Evolutionary conservation across 164 flowering plant species (phyloP), one percentile per base, ranked within the genome.

Genomic region (Cinnamomum chago): DNA sequence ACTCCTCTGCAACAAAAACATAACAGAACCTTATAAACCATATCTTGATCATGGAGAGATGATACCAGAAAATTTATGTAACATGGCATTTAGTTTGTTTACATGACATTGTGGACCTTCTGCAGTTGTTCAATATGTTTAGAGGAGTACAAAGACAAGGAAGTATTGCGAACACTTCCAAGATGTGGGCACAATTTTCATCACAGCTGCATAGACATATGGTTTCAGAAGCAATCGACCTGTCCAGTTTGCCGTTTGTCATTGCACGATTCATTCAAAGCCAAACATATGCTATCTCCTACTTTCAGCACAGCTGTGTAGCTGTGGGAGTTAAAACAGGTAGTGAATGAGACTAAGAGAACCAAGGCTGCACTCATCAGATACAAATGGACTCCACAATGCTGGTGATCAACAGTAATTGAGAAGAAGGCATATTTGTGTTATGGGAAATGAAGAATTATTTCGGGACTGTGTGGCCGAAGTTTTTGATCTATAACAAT

Each of bases 211-310:
- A 89, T 90, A 28, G 94, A 90, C 67, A 58, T 75, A 22, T 92
- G 97, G 97, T 83, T 92, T n/a, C 82, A 82, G 58, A 90, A 86
- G 40, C 92, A 88, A 67, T 81, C 91, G 27, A 92, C 94, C 24
- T 92, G 97, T 64, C 97, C 94, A 7, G 89, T 90, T 11, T 92
- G 97, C 76, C 92, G 97, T 25, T 80, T 88, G n/a, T 84, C 90
- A 68, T 70, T 92, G 35, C 85, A 87, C n/a, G 86, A 87, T 47
- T 71, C 86, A 1, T 58, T 73, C 3, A 85, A 79, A 74, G 50
- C 68, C 62, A 84, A 84, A 73, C 75, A 35, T 7, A 68, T 27
- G n/a, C 78, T 78, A 30, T 18, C 76, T 40, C 77, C 79, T 11
- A 71, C 74, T 24, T 60, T 81, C 40, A 75, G 77, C 30, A 70